Evolutionary conservation across 2,329 filamentous ascomycete species (phyloP).

Genomic region (Pseudophaeomoniella oleicola): DNA sequence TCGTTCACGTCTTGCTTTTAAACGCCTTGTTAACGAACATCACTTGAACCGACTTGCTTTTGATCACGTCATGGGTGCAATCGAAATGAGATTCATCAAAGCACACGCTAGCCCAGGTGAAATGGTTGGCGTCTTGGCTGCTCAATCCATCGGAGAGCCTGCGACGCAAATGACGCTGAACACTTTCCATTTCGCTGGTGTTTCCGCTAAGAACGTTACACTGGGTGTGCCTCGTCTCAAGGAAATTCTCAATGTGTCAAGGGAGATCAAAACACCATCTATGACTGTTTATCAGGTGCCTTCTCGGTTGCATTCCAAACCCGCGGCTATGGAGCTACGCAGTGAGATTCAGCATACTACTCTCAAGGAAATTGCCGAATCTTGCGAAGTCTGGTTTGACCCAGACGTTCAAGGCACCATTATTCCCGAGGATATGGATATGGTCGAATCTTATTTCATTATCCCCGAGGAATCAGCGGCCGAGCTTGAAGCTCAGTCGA

Average conservation of each 20-base stretch:
- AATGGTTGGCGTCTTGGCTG: constrained; percentile 96
- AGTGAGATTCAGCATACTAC: constrained; percentile 90
- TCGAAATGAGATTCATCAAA: constrained; percentile 77
- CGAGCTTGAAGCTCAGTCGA: constrained; percentile 55
- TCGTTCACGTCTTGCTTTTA: constrained; percentile 81
- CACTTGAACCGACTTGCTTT: constrained; percentile 83
- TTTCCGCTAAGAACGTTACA: constrained; percentile 98
- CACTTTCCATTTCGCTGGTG: constrained; percentile 99
- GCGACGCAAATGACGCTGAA: constrained; percentile 99
- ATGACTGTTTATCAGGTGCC: constrained; percentile 81
- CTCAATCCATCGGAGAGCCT: constrained; percentile 96
- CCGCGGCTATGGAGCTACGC: constrained; percentile 71
- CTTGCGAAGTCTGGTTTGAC: constrained; percentile 95
- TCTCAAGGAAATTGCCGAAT: constrained; percentile 74
- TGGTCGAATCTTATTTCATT: constrained; percentile 94
- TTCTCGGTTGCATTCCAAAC: constrained; percentile 48
- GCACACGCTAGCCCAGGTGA: constrained; percentile 83
- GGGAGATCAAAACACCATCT: constrained; percentile 95
- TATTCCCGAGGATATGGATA: constrained; percentile 77
- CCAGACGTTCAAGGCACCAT: constrained; percentile 74
- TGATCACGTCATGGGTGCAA: constrained; percentile 77
- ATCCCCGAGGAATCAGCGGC: constrained; percentile 70
- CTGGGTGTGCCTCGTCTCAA: constrained; percentile 97
- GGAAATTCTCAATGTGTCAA: constrained; percentile 96
- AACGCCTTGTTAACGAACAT: constrained; percentile 75